Base-by-base conservation (phyloP, 768 basidiomycete genomes). In the Gelatoporia subvermispora region DNA sequence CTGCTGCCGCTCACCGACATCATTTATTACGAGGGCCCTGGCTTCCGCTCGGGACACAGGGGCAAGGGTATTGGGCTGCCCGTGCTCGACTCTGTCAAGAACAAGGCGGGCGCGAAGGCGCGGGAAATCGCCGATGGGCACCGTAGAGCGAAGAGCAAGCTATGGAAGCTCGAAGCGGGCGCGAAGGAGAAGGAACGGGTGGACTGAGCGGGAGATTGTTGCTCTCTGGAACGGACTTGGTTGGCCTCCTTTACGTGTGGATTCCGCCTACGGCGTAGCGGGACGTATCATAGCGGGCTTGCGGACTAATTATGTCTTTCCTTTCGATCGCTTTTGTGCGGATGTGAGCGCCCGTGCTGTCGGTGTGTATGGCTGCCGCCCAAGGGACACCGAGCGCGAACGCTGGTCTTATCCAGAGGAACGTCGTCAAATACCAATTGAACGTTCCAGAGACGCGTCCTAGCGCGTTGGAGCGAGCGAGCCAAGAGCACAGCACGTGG, bases 1-100 rank as follows among this genome's bases (percentile, higher is more conserved):
- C 76, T 99, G 47, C 78, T 88, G 54, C 87, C 91, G 0, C 82
- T 85, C 3, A 71, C 72, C 23, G 88, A 92, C 48, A 72, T 84
- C 44, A 85, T 98, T 48, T 82, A 88, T 61, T 99, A 97, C 65
- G 74, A 77, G 41, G 96, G 96, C 15, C 87, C 92, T 28, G 94
- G 93, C 4, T 92, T 78, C 72, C 84, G 88, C 31, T 85, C 89
- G 4, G 80, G 72, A 4, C 74, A 80, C 47, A 73, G 87, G 50
- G 93, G 93, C 17, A 88, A 82, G 63, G 93, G 93, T 1, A 61
- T 91, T 45, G 69, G 62, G 17, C 38, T 72, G 22, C 58, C 71
- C 22, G 66, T 65, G 31, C 59, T 71, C 9, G 58, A 72, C 45
- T 52, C 57, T 16, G 55, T 53, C 40, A 68, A 61, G 54, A 49